A percentile compares a stretch with the other conserved stretches of the same genome.
These are phyloP conservation scores for Euryodendron excelsum DNA, from an alignment of 148 eudicot species.

Conservation along the genomic window DNA sequence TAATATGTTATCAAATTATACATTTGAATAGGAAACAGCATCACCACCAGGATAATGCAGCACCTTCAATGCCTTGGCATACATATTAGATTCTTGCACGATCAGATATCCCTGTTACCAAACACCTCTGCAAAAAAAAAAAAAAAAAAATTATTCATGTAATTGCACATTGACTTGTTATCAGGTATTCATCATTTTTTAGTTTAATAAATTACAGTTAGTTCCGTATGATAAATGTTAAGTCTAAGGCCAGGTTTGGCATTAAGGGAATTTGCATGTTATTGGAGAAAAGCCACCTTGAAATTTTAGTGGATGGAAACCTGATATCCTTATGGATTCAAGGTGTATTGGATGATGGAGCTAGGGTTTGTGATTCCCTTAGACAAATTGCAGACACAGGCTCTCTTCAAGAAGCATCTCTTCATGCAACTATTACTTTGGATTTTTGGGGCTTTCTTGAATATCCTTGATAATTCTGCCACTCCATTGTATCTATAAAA, in stretches of 20 bases:
- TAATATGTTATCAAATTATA: background rate
- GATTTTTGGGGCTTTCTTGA: background rate
- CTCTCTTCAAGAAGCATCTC: background rate
- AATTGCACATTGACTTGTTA: background rate
- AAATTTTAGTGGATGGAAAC: background rate
- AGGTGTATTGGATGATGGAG: background rate
- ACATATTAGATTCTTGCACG: background rate
- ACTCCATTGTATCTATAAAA: no score
- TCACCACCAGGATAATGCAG: background rate
- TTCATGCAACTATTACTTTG: background rate
- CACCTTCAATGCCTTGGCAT: background rate
- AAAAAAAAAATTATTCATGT: background rate
- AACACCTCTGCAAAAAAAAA: background rate
- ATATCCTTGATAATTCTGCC: background rate
- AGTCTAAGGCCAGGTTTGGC: background rate
- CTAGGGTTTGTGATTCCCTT: background rate
- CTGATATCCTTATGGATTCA: background rate
- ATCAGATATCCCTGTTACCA: background rate
- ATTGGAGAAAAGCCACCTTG: background rate
- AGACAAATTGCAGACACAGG: background rate
- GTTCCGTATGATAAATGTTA: background rate
- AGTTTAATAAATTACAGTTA: background rate
- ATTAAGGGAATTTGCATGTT: background rate
- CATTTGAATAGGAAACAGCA: background rate
- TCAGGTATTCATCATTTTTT: background rate